These are phyloP conservation scores for Echria macrotheca DNA, from an alignment of 495 filamentous ascomycete species.

Conservation along the genomic window DNA sequence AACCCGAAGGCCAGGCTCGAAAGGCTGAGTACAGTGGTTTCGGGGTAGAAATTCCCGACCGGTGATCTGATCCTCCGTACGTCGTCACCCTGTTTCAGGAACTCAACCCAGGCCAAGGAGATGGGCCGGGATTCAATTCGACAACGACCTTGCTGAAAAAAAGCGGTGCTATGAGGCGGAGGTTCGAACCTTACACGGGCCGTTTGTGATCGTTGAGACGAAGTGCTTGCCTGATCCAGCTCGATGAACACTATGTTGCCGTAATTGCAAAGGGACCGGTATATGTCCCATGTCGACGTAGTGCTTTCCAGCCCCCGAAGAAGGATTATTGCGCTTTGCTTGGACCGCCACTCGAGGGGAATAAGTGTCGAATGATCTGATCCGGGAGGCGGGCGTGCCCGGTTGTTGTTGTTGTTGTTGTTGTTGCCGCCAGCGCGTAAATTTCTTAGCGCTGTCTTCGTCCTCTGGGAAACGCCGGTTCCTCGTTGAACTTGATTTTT, in stretches of 20 bases:
- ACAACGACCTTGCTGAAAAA: conserved; percentile 15
- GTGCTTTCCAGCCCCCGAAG: conserved; percentile 21
- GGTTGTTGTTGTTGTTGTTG: too few relatives aligned
- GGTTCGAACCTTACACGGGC: conserved; percentile 35
- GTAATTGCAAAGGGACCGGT: conserved; percentile 17
- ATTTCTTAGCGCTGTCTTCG: too few relatives aligned
- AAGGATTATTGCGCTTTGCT: conserved; percentile 18
- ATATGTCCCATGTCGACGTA: conserved; percentile 24
- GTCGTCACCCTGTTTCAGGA: conserved; percentile 1
- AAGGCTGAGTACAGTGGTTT: conserved; percentile 25
- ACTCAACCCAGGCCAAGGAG: conserved; percentile 10
- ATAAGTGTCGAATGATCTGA: background rate
- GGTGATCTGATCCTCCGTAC: conserved; percentile 17
- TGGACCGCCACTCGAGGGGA: conserved; percentile 20
- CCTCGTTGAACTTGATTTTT: too few relatives aligned
- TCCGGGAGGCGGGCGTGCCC: too few relatives aligned
- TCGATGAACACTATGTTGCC: conserved; percentile 33
- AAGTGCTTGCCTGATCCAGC: conserved; percentile 22
- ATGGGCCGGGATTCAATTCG: background rate
- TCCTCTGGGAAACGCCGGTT: too few relatives aligned
- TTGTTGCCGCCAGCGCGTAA: too few relatives aligned
- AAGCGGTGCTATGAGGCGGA: conserved; percentile 24
- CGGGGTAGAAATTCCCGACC: conserved; percentile 25
- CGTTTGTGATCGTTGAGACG: conserved; percentile 5
- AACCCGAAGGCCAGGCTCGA: conserved; percentile 49